These are phyloP conservation scores for Filobasidium wieringae DNA, from an alignment of 768 basidiomycete genomes.

Conservation along the genomic window DNA sequence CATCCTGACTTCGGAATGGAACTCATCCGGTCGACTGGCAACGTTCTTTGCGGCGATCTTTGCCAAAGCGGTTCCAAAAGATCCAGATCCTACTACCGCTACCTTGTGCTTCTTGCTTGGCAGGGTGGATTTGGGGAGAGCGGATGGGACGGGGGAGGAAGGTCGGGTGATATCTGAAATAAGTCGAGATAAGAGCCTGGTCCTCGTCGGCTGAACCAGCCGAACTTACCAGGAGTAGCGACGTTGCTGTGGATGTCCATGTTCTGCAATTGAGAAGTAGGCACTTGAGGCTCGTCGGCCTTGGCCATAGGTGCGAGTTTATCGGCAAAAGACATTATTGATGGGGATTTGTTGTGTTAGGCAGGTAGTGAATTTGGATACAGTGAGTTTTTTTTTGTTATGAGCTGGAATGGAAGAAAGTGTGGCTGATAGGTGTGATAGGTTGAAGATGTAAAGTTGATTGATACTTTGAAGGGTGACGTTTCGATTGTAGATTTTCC, in stretches of 20 bases:
- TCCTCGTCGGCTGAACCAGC: too few relatives aligned
- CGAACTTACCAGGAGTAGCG: neutral
- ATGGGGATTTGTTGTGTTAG: neutral
- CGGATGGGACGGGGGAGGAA: slow-evolving; percentile 27
- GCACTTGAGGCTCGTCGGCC: neutral
- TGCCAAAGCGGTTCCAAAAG: slow-evolving; percentile 41
- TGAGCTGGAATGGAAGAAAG: neutral
- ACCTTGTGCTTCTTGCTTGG: slow-evolving; percentile 35
- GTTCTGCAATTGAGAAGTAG: neutral
- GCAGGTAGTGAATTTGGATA: neutral
- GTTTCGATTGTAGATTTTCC: too few relatives aligned
- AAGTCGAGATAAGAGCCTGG: neutral
- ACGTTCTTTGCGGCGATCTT: slow-evolving; percentile 40
- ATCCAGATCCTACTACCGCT: slow-evolving; percentile 38
- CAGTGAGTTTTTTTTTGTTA: neutral
- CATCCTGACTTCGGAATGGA: slow-evolving; percentile 42
- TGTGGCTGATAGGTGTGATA: neutral
- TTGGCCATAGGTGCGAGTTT: neutral
- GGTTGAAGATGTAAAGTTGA: too few relatives aligned
- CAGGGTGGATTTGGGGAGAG: slow-evolving; percentile 32
- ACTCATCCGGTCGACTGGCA: slow-evolving; percentile 33
- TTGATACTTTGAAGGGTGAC: too few relatives aligned
- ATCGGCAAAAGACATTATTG: too few relatives aligned
- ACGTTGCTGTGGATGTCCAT: neutral
- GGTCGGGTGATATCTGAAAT: slow-evolving; percentile 33